Evolutionary conservation across 805 yeast genomes (phyloP), one percentile per base, ranked within the genome.

Genomic region (Candida glaebosa): DNA sequence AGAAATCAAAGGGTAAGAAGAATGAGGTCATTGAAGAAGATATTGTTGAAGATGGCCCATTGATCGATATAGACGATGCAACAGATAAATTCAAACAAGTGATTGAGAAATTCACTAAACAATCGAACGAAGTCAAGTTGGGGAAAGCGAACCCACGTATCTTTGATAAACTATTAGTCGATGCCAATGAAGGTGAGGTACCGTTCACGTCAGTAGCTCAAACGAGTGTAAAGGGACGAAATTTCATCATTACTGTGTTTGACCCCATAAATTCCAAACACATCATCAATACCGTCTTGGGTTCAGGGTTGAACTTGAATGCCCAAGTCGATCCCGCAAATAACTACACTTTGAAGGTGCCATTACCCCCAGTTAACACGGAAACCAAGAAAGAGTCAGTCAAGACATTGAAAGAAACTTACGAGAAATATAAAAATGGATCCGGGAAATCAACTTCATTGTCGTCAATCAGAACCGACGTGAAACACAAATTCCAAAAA

Each of bases 271-370:
- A 86, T 49, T 73, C 79, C 31, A 84, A 87, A 51, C 73, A 76
- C 45, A 76, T 91, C 20, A 74, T 84, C 20, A 81, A 88, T 39
- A 73, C 90, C 0, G 80, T 91, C 15, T 60, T 87, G 45, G 83
- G 77, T 1, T 71, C 90, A 0, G 76, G 78, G 7, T 64, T 87
- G 57, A 85, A 86, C 53, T 62, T 91, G 71, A 87, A 82, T 45
- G 96, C 98, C 1, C 90, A 84, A 56, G 71, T 70, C 17, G 90
- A 87, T 44, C 78, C 86, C 1, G 68, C 77, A 40, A 85, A 84
- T 57, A 80, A 82, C 25, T 95, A 84, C 61, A 72, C 82, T 24
- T 67, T 91, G 53, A 80, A 79, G 49, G 82, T 88, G 14, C 76
- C 86, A 1, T 67, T 89, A 44, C 95, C 95, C 12, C 81, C 88